Percentiles rank a stretch among this genome's conserved stretches.
Evolutionary conservation across 352 stramenopile genomes (phyloP).

Genomic region (Phytophthora pisi): DNA sequence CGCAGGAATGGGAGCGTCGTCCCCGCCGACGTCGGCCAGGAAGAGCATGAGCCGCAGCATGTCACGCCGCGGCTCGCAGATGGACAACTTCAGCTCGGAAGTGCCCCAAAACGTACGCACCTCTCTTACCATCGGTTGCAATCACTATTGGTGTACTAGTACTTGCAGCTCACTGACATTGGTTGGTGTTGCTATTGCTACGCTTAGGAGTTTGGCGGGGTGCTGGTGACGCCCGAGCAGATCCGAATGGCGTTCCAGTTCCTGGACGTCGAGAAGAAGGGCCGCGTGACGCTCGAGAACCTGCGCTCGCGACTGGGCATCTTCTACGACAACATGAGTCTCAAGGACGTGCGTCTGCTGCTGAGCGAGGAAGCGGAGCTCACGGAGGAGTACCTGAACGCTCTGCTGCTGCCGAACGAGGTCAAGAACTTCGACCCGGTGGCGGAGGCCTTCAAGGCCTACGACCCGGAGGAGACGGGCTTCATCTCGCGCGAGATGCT

Average conservation of each 20-base stretch:
- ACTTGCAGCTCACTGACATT: background rate
- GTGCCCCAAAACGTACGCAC: slow-evolving; percentile 31
- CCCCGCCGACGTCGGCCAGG: slow-evolving; percentile 5
- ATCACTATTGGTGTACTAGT: too few species aligned
- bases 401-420: slow-evolving; percentile 88
- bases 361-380: slow-evolving; percentile 86
- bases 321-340: slow-evolving; percentile 90
- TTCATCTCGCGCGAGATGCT: slow-evolving; percentile 85
- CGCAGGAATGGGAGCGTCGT: slow-evolving; percentile 2
- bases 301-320: slow-evolving; percentile 78
- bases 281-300: slow-evolving; percentile 82
- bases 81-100: slow-evolving; percentile 4
- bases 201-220: slow-evolving; percentile 72
- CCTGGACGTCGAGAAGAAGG: slow-evolving; percentile 85
- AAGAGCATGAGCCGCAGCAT: slow-evolving; percentile 6
- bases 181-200: background rate
- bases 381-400: slow-evolving; percentile 74
- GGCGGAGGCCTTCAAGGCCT: slow-evolving; percentile 89
- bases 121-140: background rate
- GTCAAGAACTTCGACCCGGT: slow-evolving; percentile 91
- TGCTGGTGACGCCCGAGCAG: slow-evolving; percentile 86
- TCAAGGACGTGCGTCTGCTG: slow-evolving; percentile 82
- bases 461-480: slow-evolving; percentile 88
- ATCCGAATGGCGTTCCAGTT: slow-evolving; percentile 90
- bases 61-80: slow-evolving; percentile 10